Evolutionary conservation across 2,329 filamentous ascomycete species (phyloP), one percentile per base, ranked within the genome.

Genomic region (Curvularia sp.): DNA sequence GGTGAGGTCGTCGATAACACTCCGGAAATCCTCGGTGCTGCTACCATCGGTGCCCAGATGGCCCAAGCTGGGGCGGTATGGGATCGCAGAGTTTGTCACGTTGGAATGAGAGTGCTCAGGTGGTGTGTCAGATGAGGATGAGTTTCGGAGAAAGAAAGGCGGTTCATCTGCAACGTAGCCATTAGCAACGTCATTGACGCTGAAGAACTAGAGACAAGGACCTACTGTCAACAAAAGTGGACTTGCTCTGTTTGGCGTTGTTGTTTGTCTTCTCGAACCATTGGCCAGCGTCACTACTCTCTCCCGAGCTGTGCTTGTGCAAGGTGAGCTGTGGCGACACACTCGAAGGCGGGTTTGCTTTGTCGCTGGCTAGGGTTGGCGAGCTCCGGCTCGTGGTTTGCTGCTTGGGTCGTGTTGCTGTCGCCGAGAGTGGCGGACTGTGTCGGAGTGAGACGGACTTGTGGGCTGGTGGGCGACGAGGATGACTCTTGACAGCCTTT

Each of bases 1-100:
- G 0, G 92, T 96, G 57, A 96, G 77, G 72, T 96, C 92, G 68
- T 96, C 92, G 47, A 96, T 96, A 15, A 96, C 91, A 64, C 89
- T 89, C 46, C 92, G 84, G 59, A 87, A 93, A 55, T 93, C 91
- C 55, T 91, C 90, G 27, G 85, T 87, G 49, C 87, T 89, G 70
- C 86, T 91, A 28, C 79, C 80, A 45, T 80, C 78, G 6, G 76
- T 79, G 42, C 67, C 73, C 9, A 75, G 38, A 10, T 67, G 70
- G 78, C 85, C 19, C 76, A 84, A 38, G 18, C 58, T 64, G 13
- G 68, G 66, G 21, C 72, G 72, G 52, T 73, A 68, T 5, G 69
- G 71, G 39, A 75, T 69, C 10, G 54, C 18, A 0, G 66, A 48
- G n/a, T 66, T 63, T 28, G 63, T 39, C 8, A 38, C 46, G 21